Evolutionary conservation across 2,329 filamentous ascomycete species (phyloP).

Genomic region (Alternaria postmessia): DNA sequence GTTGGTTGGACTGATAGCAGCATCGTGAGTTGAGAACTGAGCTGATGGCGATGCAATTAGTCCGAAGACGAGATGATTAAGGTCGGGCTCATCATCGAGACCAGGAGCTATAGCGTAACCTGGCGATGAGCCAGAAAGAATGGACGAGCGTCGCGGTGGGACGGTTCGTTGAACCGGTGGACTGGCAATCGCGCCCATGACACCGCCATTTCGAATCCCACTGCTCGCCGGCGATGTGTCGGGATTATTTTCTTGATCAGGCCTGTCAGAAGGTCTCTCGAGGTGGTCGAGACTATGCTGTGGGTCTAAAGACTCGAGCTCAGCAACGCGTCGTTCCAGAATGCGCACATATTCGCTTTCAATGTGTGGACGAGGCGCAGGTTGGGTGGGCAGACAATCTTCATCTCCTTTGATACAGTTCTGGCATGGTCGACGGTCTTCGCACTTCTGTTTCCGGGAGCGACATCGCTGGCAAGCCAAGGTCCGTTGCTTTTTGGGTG

Average conservation of each 20-base stretch:
- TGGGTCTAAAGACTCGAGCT: conserved; percentile 26
- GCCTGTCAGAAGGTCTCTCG: background rate
- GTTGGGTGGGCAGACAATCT: conserved; percentile 60
- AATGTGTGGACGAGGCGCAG: conserved; percentile 18
- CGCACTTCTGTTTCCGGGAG: conserved; percentile 34
- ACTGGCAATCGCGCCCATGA: background rate
- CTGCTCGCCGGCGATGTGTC: conserved; percentile 4
- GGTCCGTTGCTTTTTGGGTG: conserved; percentile 23
- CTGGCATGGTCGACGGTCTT: conserved; percentile 29
- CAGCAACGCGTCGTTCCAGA: conserved; percentile 26
- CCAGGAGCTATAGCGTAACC: conserved; percentile 8
- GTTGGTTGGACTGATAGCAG: background rate
- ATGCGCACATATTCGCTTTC: conserved; percentile 30
- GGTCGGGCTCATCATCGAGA: conserved; percentile 12
- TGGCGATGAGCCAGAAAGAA: conserved; percentile 12
- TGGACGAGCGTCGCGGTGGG: conserved; percentile 7
- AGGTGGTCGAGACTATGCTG: conserved; percentile 26
- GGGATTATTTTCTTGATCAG: background rate
- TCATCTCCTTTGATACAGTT: conserved; percentile 82
- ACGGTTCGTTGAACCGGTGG: background rate
- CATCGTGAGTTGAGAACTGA: background rate
- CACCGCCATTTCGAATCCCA: background rate
- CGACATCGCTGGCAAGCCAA: conserved; percentile 65
- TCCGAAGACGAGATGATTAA: conserved; percentile 26
- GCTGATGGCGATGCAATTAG: conserved; percentile 23